Base-by-base conservation (phyloP, 2,329 filamentous ascomycete genomes). In the Phyllosticta ampelicida region DNA sequence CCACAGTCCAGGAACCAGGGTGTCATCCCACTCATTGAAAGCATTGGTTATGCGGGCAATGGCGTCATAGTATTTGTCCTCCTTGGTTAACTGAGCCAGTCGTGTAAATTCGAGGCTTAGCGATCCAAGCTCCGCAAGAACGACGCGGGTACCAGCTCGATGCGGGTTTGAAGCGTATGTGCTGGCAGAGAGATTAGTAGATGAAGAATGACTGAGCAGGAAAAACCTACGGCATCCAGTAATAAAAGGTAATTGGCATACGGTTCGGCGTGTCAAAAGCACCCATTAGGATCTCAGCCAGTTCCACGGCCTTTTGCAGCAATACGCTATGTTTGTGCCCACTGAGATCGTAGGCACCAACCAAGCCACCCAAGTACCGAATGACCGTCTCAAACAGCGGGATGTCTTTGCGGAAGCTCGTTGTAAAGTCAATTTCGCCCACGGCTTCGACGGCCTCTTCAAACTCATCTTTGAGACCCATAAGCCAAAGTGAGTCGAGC, bases 371-470 rank as follows among this genome's bases (percentile, higher is more conserved):
- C 0, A 89, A 77, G 65, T 88, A 88, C 49, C 86, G 80, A 60
- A 88, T 88, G 10, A 80, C 86, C 0, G 84, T 87, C 70, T 89
- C 86, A 61, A 89, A 88, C 0, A 87, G 74, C 61, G 86, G 86
- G 62, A 87, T 80, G 29, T 78, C 74, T 49, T 71, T 64, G 5
- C 70, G 64, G 10, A 70, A 69, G 0, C 81, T 80, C 1, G 71
- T 77, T 1, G 80, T 78, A 66, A 87, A 88, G 67, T 86, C 83
- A 55, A 88, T 82, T 5, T 72, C 62, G 65, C 78, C 73, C 5
- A 83, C 78, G 1, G 80, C 81, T 55, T 76, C 72, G 2, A 85
- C 81, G 1, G 85, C 85, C 62, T 81, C 76, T 29, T 81, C 76
- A 65, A 89, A 89, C 60, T 89, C 85, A 0, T 80, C 74, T 61